Base-by-base conservation (phyloP, 768 basidiomycete species). In the Phylloporus arenicola region DNA sequence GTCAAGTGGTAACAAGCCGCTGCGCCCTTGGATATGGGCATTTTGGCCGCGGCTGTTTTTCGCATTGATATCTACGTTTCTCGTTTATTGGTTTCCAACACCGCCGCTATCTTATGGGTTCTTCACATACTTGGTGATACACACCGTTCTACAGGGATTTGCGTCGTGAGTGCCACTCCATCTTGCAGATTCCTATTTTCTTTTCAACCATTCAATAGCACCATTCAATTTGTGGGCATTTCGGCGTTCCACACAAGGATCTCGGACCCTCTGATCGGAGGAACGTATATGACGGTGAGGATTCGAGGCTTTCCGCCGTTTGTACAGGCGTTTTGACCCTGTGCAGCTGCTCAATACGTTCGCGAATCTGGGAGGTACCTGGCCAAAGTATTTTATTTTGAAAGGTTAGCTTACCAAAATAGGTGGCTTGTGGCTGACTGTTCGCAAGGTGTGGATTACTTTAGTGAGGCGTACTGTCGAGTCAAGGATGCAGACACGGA, bases 211-310 rank as follows among this genome's bases (percentile, higher is more conserved):
- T 19, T 48, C 40, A 3, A 25, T 51, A 95, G 95, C 41, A 97
- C 95, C 5, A 85, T 98, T n/a, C 95, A 99, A 68, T 99, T 98
- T 63, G 95, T 97, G 17, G 93, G 96, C 9, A 92, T 98, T 54
- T 91, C 93, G n/a, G 96, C 96, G 3, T 99, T 98, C 78, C 96
- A 98, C 61, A 97, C 93, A 3, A 82, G 88, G 47, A 84, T 99
- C 33, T 92, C 96, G 1, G 96, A 99, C 64, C 96, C 96, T 0
- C 63, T 96, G 12, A 96, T 99, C 47, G 96, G 96, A 25, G 96
- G 96, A 45, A 99, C 96, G 0, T 99, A 99, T 68, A 99, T 99
- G 96, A 99, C 96, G 12, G 94, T 93, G 83, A 70, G 47, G 27
- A 10, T 24, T 42, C 30, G 24, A 27, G 20, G 17, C n/a, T 46